phyloP scores from a whole-genome alignment of 371 early-diverging fungal species.

The Haplosporangium sp. region DNA sequence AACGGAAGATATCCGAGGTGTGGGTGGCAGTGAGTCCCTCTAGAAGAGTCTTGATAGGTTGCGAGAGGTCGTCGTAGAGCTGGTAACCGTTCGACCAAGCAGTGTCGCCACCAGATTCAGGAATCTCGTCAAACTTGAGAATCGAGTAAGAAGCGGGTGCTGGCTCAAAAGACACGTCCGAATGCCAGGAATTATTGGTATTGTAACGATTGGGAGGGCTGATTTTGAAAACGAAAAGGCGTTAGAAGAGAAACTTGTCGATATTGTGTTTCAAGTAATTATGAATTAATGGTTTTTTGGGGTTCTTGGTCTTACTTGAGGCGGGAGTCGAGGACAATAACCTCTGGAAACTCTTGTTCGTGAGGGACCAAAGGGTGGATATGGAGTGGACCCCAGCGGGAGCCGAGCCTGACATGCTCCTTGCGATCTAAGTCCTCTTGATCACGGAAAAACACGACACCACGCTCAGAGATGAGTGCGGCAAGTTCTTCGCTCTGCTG shows the following conservation, averaged over 20 bases:
- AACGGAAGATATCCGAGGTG: constrained; percentile 60
- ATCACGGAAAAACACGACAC: constrained; percentile 71
- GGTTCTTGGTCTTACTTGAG: constrained; percentile 7
- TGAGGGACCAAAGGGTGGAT: constrained; percentile 64
- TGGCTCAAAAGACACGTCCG: constrained; percentile 70
- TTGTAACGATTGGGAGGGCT: constrained; percentile 44
- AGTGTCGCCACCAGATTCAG: constrained; percentile 72
- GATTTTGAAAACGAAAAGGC: neutral
- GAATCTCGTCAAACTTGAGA: constrained; percentile 63
- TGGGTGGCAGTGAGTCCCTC: constrained; percentile 75
- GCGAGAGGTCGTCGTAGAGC: constrained; percentile 69
- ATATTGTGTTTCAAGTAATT: neutral
- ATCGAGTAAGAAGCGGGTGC: constrained; percentile 69
- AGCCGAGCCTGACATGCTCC: constrained; percentile 62
- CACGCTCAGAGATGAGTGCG: constrained; percentile 66
- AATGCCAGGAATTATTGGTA: constrained; percentile 63
- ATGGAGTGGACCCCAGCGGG: constrained; percentile 66
- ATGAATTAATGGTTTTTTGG: too few species aligned
- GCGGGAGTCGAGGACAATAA: constrained; percentile 50
- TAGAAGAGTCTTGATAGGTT: constrained; percentile 63
- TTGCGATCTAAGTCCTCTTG: constrained; percentile 64
- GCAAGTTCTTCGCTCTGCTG: constrained; percentile 67
- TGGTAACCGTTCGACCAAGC: constrained; percentile 69
- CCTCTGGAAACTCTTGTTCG: constrained; percentile 40
- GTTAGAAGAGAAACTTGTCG: neutral